Percentiles rank a stretch among this genome's conserved stretches.
These are phyloP conservation scores for Entomophthora muscae DNA, from an alignment of 371 early-diverging fungal genomes.

Conservation along the genomic window DNA sequence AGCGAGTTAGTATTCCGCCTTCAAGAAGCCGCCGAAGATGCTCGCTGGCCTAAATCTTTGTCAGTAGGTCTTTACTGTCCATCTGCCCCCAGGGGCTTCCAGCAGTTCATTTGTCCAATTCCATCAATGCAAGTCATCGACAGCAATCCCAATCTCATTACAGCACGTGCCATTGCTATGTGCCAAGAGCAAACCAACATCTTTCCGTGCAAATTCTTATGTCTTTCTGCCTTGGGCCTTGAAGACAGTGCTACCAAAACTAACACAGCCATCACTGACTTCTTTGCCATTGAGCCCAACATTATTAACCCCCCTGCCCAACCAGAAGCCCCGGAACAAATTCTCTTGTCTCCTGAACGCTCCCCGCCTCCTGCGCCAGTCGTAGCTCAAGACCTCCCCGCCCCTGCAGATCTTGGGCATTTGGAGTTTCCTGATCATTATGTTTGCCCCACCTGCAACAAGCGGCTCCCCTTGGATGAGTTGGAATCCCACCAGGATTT, in stretches of 20 bases:
- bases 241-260: not conserved
- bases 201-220: not conserved
- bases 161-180: not conserved
- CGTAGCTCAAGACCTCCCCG: not conserved
- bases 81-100: not conserved
- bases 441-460: not conserved
- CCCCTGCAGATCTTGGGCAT: not conserved
- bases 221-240: not conserved
- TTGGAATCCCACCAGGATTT: not conserved
- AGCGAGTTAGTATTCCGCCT: constrained; percentile 1
- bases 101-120: not conserved
- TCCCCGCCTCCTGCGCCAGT: not conserved
- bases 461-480: not conserved
- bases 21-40: not conserved
- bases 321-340: not conserved
- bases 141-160: not conserved
- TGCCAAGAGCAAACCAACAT: not conserved
- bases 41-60: not conserved
- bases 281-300: not conserved
- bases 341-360: not conserved
- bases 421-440: not conserved
- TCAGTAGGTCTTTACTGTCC: not conserved
- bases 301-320: not conserved
- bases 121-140: not conserved
- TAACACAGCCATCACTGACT: not conserved